phyloP scores from a whole-genome alignment of 2,329 filamentous ascomycete genomes.

The Graphilbum fragrans region DNA sequence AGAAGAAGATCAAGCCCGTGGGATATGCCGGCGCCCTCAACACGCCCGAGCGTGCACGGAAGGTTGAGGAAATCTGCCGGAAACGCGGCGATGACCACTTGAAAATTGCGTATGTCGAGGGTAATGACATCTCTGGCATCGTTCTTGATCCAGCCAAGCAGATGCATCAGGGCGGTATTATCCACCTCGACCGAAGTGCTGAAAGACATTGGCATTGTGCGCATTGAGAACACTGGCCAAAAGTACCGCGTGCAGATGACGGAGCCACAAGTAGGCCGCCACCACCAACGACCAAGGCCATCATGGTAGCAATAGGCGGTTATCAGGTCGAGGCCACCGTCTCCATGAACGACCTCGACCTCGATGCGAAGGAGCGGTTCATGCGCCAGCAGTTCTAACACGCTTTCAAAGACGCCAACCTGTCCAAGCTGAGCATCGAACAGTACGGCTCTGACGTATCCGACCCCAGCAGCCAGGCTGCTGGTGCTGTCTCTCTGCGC shows the following conservation, averaged over 20 bases:
- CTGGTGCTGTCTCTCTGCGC: conserved; percentile 27
- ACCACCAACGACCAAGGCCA: conserved; percentile 33
- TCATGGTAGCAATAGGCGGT: conserved; percentile 9
- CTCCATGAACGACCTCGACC: conserved; percentile 15
- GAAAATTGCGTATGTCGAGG: conserved; percentile 29
- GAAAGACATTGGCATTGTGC: conserved; percentile 24
- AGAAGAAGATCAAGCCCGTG: conserved; percentile 35
- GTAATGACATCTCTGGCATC: conserved; percentile 27
- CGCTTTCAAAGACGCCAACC: conserved; percentile 14
- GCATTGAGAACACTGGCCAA: conserved; percentile 20
- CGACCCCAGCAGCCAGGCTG: conserved; percentile 19
- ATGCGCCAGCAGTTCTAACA: conserved; percentile 16
- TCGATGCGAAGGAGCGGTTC: conserved; percentile 12
- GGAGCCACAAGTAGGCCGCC: conserved; percentile 29
- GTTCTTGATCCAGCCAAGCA: conserved; percentile 1
- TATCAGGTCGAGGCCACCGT: conserved; percentile 15
- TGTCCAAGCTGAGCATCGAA: conserved; percentile 17
- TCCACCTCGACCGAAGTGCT: conserved; percentile 23
- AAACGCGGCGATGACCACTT: conserved; percentile 11
- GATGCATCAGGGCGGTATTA: background rate
- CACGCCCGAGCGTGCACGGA: conserved; percentile 18
- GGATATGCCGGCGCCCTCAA: conserved; percentile 37
- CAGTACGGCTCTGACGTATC: conserved; percentile 14
- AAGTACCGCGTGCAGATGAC: conserved; percentile 24
- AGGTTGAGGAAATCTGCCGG: background rate